Conservation (phyloP, 306 rosid species). For the Datisca glomerata region DNA sequence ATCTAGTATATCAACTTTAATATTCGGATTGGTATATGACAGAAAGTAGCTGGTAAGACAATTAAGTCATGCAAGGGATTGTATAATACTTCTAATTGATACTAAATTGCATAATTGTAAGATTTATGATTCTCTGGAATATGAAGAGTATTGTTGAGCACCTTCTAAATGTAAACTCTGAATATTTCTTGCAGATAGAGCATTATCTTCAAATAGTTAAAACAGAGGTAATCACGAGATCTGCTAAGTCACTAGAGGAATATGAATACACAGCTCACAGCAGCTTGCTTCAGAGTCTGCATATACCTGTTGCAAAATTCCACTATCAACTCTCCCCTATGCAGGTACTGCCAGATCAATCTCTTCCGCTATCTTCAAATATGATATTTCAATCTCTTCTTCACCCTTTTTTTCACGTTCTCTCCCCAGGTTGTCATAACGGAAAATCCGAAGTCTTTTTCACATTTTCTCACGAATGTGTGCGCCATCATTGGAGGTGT, state of each 20-base stretch:
- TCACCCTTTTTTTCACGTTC: slow-evolving; percentile 10
- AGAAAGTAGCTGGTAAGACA: too few relatives aligned
- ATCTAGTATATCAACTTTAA: too few relatives aligned
- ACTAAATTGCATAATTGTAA: too few relatives aligned
- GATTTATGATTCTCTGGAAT: slow-evolving; percentile 3
- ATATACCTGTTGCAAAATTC: slow-evolving; percentile 77
- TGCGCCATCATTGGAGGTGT: slow-evolving; percentile 95
- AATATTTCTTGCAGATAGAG: slow-evolving; percentile 51
- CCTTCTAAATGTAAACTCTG: too few relatives aligned
- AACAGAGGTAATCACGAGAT: slow-evolving; percentile 57
- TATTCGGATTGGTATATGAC: too few relatives aligned
- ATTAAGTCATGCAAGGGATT: too few relatives aligned
- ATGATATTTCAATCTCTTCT: not conserved
- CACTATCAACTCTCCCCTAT: slow-evolving; percentile 96
- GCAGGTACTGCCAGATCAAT: slow-evolving; percentile 43
- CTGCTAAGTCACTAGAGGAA: slow-evolving; percentile 59
- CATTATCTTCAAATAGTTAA: slow-evolving; percentile 95
- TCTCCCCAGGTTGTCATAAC: slow-evolving; percentile 58
- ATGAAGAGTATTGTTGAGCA: too few relatives aligned
- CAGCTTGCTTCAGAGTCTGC: slow-evolving; percentile 50
- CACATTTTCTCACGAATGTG: slow-evolving; percentile 85
- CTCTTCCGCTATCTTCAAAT: not conserved
- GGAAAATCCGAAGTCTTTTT: slow-evolving; percentile 69
- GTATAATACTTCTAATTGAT: too few relatives aligned
- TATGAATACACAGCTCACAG: slow-evolving; percentile 98